Conservation (phyloP, 768 basidiomycete species). For the Pulveroboletus ravenelii region DNA sequence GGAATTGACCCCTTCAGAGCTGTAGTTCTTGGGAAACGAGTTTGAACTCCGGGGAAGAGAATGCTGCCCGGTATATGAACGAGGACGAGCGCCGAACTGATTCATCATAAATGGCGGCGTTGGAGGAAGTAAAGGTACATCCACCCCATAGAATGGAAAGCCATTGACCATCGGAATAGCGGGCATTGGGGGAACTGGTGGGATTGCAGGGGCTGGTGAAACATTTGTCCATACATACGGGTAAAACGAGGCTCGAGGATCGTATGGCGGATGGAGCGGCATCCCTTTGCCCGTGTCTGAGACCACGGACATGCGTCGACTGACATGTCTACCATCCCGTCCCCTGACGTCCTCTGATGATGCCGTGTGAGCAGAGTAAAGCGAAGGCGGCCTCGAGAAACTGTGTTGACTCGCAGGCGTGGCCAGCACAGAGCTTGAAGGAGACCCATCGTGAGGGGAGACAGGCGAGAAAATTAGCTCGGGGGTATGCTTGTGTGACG, state of each 20-base stretch:
- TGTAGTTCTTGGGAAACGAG: slow-evolving; percentile 22
- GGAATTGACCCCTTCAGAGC: slow-evolving; percentile 20
- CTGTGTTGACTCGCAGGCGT: slow-evolving; percentile 34
- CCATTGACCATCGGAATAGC: slow-evolving; percentile 29
- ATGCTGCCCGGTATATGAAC: slow-evolving; percentile 27
- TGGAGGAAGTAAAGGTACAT: slow-evolving; percentile 69
- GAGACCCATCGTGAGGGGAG: slow-evolving; percentile 41
- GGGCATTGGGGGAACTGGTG: slow-evolving; percentile 37
- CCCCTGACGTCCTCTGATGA: slow-evolving; percentile 55
- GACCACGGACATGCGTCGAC: slow-evolving; percentile 40
- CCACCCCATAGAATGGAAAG: slow-evolving; percentile 46
- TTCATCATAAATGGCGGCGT: slow-evolving; percentile 74
- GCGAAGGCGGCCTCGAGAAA: slow-evolving; percentile 50
- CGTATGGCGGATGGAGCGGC: slow-evolving; percentile 24
- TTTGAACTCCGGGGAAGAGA: slow-evolving; percentile 22
- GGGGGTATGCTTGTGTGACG: slow-evolving; percentile 43
- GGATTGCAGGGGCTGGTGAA: slow-evolving; percentile 22
- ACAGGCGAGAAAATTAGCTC: slow-evolving; percentile 38
- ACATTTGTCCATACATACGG: slow-evolving; percentile 27
- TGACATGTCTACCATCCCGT: slow-evolving; percentile 33
- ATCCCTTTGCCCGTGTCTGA: slow-evolving; percentile 31
- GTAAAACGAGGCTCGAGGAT: slow-evolving; percentile 22
- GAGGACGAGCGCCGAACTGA: slow-evolving; percentile 43
- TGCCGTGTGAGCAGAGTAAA: slow-evolving; percentile 48
- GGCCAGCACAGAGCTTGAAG: slow-evolving; percentile 44